phyloP scores from a whole-genome alignment of 768 basidiomycete species.

The Tephrocybe sp. region DNA sequence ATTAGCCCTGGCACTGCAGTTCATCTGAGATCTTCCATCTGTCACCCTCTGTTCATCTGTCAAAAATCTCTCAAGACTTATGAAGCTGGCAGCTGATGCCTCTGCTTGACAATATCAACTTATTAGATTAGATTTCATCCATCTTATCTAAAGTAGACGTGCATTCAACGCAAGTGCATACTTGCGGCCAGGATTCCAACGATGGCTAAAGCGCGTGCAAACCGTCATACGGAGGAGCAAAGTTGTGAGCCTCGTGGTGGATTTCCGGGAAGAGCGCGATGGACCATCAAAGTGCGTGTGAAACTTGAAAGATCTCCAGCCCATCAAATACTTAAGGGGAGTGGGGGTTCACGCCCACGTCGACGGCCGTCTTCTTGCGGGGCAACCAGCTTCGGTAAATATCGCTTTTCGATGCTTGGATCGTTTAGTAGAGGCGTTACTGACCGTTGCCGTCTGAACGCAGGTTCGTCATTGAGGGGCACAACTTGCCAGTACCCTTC shows the following conservation, averaged over 20 bases:
- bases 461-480: constrained; percentile 8
- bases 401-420: background rate
- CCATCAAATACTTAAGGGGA: background rate
- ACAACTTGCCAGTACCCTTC: background rate
- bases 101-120: no score
- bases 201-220: no score
- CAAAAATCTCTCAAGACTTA: no score
- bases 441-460: background rate
- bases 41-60: no score
- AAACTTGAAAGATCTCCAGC: constrained; percentile 1
- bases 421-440: background rate
- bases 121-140: no score
- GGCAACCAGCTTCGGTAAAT: background rate
- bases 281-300: constrained; percentile 3
- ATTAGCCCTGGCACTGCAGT: no score
- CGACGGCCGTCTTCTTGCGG: background rate
- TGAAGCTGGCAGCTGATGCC: no score
- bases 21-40: no score
- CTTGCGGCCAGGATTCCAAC: no score
- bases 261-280: background rate
- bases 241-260: constrained; percentile 9
- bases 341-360: background rate
- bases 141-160: no score
- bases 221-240: background rate
- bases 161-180: background rate